Base-by-base conservation (phyloP, 768 basidiomycete genomes). In the Strobilomyces confusus region DNA sequence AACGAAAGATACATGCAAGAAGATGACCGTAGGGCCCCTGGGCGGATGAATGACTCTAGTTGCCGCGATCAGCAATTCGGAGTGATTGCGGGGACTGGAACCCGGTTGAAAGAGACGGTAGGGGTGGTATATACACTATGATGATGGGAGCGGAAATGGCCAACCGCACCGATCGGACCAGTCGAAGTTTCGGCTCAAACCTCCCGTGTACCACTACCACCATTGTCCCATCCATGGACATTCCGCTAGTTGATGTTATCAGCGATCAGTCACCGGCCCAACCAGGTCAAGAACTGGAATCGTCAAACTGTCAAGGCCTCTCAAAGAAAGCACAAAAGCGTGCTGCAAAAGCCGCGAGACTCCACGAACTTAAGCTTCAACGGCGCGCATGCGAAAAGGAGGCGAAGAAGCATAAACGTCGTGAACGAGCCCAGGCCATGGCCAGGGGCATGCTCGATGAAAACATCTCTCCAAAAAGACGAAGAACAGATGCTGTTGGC, bases 281-380 rank as follows among this genome's bases (percentile, higher is more conserved):
- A 23, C 63, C 62, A 51, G 45, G 36, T 57, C 59, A 52, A 15
- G 48, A 52, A 43, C 22, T 43, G 34, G 52, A 56, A 26, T 43
- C 48, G 46, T 58, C 58, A 49, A 59, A 55, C 53, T 50, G 55
- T 38, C 60, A 57, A 40, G 65, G 75, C 32, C 78, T 86, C 52
- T 91, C 90, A 30, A 93, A 92, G 69, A 90, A 81, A 29, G 87
- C 89, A 3, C 78, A 81, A 62, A 92, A 92, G 68, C 86, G 80
- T 64, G 81, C 83, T 3, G 82, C 82, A n/a, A 89, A 80, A 68
- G 82, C 82, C 15, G 83, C 85, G 44, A 78, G 78, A n/a, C 69
- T 80, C 56, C 82, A 80, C 12, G 83, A 82, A 22, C 63, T 72
- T 40, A 95, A 92, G 73, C 73, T 84, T 45, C 86, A 85, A 65